Percentiles rank a stretch among this genome's conserved stretches.
Evolutionary conservation across 1,284 basidiomycete species (phyloP).

Genomic region (Ceratobasidium sp.): DNA sequence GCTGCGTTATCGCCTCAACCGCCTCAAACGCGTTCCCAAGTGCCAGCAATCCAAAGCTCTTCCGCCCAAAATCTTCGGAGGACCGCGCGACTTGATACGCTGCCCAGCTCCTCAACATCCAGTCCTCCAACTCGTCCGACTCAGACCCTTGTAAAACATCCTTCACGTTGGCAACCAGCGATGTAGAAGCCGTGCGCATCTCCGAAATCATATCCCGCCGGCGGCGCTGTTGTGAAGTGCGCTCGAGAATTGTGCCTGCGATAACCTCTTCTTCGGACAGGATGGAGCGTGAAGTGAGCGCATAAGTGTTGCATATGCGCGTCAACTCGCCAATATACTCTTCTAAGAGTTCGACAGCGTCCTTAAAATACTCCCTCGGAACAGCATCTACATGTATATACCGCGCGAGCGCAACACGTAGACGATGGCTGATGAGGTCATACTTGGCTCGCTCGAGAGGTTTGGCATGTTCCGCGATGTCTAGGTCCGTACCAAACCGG

Average conservation of each 20-base stretch:
- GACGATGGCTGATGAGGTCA: conserved; percentile 47
- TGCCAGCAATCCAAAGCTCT: conserved; percentile 77
- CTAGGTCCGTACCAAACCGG: conserved; percentile 45
- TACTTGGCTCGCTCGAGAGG: conserved; percentile 57
- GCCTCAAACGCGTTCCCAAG: conserved; percentile 56
- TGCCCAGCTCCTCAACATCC: conserved; percentile 70
- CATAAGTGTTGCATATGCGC: conserved; percentile 78
- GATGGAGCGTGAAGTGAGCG: conserved; percentile 70
- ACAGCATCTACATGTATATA: conserved; percentile 37
- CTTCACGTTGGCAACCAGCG: conserved; percentile 46
- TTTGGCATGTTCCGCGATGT: conserved; percentile 59
- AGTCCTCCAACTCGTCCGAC: conserved; percentile 58
- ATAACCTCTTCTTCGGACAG: conserved; percentile 80
- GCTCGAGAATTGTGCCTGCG: conserved; percentile 77
- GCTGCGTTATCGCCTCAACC: conserved; percentile 32
- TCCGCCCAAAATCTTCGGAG: conserved; percentile 67
- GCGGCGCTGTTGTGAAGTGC: conserved; percentile 69
- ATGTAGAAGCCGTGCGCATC: conserved; percentile 69
- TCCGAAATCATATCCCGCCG: conserved; percentile 71
- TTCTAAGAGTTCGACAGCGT: conserved; percentile 60
- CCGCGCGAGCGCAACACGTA: conserved; percentile 24
- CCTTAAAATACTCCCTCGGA: conserved; percentile 45
- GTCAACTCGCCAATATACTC: conserved; percentile 73
- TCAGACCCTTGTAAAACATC: conserved; percentile 46
- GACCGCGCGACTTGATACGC: conserved; percentile 71